phyloP scores from a whole-genome alignment of 805 yeast genomes.

The Wickerhamiella slavikovae region DNA sequence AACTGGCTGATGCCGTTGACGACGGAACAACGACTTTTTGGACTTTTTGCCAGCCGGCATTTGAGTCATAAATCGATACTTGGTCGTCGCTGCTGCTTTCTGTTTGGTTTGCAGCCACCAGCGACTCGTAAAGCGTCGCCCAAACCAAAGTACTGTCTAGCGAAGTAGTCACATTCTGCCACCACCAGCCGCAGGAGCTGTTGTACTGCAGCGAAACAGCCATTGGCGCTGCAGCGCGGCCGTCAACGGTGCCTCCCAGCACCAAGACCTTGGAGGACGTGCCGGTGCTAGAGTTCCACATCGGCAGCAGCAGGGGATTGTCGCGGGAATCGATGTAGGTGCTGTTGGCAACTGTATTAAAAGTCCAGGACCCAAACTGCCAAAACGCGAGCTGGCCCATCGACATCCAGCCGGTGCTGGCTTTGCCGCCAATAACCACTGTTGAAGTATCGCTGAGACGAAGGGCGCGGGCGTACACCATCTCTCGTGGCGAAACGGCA shows the following conservation, averaged over 20 bases:
- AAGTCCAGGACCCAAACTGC: slow-evolving; percentile 54
- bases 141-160: slow-evolving; percentile 4
- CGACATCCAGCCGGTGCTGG: slow-evolving; percentile 44
- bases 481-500: slow-evolving; percentile 11
- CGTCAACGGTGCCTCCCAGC: slow-evolving; percentile 36
- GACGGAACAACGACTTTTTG: slow-evolving; percentile 4
- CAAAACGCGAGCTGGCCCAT: slow-evolving; percentile 57
- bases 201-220: slow-evolving; percentile 22
- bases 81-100: background rate
- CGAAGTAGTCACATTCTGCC: slow-evolving; percentile 12
- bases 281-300: slow-evolving; percentile 18
- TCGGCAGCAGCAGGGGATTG: slow-evolving; percentile 32
- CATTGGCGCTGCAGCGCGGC: slow-evolving; percentile 23
- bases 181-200: slow-evolving; percentile 24
- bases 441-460: slow-evolving; percentile 7
- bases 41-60: slow-evolving; percentile 1
- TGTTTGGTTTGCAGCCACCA: slow-evolving; percentile 2
- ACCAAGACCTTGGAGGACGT: slow-evolving; percentile 23
- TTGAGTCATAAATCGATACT: background rate
- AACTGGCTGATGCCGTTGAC: slow-evolving; percentile 5
- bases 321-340: slow-evolving; percentile 31
- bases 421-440: slow-evolving; percentile 41
- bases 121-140: slow-evolving; percentile 7
- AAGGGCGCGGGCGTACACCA: slow-evolving; percentile 10
- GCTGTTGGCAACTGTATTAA: slow-evolving; percentile 18